Evolutionary conservation across 2,329 filamentous ascomycete genomes (phyloP), one percentile per base, ranked within the genome.

Genomic region (Exophiala sp.): DNA sequence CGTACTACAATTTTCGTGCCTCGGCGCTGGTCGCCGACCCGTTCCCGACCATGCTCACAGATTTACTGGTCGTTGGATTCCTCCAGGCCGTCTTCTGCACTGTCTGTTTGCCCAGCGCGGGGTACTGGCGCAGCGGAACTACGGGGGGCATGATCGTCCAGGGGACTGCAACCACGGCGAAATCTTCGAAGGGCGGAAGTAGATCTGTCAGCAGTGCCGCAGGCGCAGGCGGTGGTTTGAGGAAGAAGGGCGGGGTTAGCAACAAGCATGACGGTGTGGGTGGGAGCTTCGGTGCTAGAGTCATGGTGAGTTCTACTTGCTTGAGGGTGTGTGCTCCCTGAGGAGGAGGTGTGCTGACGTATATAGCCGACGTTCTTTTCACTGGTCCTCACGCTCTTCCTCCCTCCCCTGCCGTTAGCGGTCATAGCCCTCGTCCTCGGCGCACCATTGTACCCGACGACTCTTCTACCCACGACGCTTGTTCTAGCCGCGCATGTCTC

Each of bases 401-500:
- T 81, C 55, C 75, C 83, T 48, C 77, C 78, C 4, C 76, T 81
- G 0, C 83, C 84, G 2, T 66, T 83, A 34, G 74, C 86, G 41
- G 72, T 78, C 68, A 68, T 83, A 40, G 72, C 85, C 35, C 81
- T 95, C 65, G 78, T 97, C 65, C 87, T 97, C 62, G 94, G 94
- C 66, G 94, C 92, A 6, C 94, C 94, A 0, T 77, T 95, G 49
- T 63, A 63, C 21, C 59, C 62, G 16, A 88, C 92, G 32, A 89
- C 89, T 1, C 89, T 96, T 69, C 75, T 87, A 47, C 68, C 78
- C 3, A 87, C 95, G 62, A 99, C 94, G 1, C 69, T 89, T 32
- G 83, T 96, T 34, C 87, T 86, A 69, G 87, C 89, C 2, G 81
- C 87, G 1, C 91, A 97, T 69, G 81, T 97, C 56, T 83, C 91